Base-by-base conservation (phyloP, 805 yeast genomes). In the Pichia heedii region DNA sequence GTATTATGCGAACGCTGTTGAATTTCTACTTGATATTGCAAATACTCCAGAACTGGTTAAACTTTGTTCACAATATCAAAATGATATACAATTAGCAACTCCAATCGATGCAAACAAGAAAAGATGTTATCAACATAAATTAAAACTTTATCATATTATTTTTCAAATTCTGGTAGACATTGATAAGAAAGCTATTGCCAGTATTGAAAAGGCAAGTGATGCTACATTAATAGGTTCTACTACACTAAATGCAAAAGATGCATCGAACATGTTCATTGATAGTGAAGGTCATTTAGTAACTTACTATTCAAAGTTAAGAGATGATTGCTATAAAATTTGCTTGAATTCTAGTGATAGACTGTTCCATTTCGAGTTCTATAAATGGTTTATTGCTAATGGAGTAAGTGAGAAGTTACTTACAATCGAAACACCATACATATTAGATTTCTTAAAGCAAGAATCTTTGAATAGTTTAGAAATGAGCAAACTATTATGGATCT, bases 321-420 rank as follows among this genome's bases (percentile, higher is more conserved):
- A 84, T 52, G 70, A 76, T 35, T 77, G 93, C 27, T 89, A 89
- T 59, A 73, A 74, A 9, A 71, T 81, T 16, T 85, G 93, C 44
- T 78, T 88, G 54, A 74, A 75, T 16, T 80, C 81, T 42, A 70
- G 75, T 37, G 97, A 93, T 58, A 84, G 81, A 55, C 61, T 79
- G n/a, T 93, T 93, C 72, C 98, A 93, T 51, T 87, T 81, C 63
- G 84, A 85, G 50, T 75, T 93, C 50, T 93, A 93, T 61, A 90
- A 86, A 59, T 93, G 97, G 97, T 80, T 87, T 53, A 81, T 87
- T 29, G 65, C 71, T 36, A 85, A 84, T 55, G 89, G 86, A 4
- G 74, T 79, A 24, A 81, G 85, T 48, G 93, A 83, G 44, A 76
- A 84, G 48, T 66, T 93, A 36, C 68, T 90, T 46, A 85, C 82